A percentile compares a stretch with the other conserved stretches of the same genome.
These are phyloP conservation scores for Coemansia sp. DNA, from an alignment of 192 early-diverging fungal species.

Conservation along the genomic window DNA sequence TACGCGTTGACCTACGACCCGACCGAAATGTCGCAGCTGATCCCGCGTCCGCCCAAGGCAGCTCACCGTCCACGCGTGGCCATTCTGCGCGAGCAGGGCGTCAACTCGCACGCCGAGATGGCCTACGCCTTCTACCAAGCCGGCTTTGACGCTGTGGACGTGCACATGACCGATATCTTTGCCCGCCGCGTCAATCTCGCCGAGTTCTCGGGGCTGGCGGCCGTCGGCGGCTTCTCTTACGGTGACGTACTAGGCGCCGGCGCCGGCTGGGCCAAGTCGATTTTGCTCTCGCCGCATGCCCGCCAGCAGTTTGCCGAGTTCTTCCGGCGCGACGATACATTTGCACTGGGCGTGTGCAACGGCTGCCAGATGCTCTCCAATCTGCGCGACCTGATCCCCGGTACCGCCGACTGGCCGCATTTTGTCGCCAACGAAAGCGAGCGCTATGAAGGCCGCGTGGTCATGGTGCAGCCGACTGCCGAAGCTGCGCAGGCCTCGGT, in stretches of 20 bases:
- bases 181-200: conserved; percentile 57
- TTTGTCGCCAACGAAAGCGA: conserved; percentile 91
- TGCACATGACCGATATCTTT: conserved; percentile 98
- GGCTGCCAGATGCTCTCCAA: conserved; percentile 97
- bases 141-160: conserved; percentile 92
- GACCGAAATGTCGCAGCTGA: conserved; percentile 16
- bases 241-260: conserved; percentile 99
- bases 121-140: conserved; percentile 89
- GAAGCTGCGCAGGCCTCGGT: conserved; percentile 46
- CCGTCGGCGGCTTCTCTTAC: conserved; percentile 97
- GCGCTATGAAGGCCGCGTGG: conserved; percentile 92
- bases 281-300: conserved; percentile 68
- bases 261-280: conserved; percentile 93
- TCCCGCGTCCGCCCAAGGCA: conserved; percentile 9
- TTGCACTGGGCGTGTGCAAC: conserved; percentile 96
- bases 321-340: conserved; percentile 84
- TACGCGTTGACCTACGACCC: conserved; percentile 78
- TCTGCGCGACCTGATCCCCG: conserved; percentile 79
- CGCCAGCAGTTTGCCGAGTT: conserved; percentile 73
- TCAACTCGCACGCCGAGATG: conserved; percentile 94
- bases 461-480: conserved; percentile 56
- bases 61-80: conserved; percentile 74
- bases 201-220: conserved; percentile 82
- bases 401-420: conserved; percentile 81
- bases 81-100: conserved; percentile 96